Percentiles rank a stretch among this genome's conserved stretches.
Conservation (phyloP, 768 basidiomycete species). For the Collybiopsis confluens region DNA sequence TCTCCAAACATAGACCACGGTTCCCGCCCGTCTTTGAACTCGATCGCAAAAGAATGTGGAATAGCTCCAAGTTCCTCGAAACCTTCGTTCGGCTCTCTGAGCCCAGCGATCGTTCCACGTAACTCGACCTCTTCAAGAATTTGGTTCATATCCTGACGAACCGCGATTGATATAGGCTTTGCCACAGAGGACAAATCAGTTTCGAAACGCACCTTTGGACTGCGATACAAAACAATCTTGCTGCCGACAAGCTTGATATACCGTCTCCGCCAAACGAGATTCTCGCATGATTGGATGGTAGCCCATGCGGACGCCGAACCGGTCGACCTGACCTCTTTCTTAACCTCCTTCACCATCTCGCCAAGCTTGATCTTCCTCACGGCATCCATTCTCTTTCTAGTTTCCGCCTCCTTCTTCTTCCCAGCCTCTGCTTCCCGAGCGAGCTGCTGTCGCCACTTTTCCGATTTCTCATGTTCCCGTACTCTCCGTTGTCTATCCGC, state of each 20-base stretch:
- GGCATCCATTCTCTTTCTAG: slow-evolving; percentile 33
- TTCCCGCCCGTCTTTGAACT: slow-evolving; percentile 45
- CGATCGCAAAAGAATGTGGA: slow-evolving; percentile 61
- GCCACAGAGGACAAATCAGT: background rate
- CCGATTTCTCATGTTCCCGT: slow-evolving; percentile 46
- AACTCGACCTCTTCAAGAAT: slow-evolving; percentile 42
- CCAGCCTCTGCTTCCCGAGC: slow-evolving; percentile 39
- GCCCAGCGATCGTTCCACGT: slow-evolving; percentile 37
- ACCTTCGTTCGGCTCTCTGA: slow-evolving; percentile 64
- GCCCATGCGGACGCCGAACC: slow-evolving; percentile 51
- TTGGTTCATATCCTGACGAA: slow-evolving; percentile 33
- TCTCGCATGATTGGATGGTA: slow-evolving; percentile 52
- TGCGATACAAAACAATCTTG: slow-evolving; percentile 45
- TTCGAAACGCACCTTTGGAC: slow-evolving; percentile 40
- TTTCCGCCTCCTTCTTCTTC: slow-evolving; percentile 39
- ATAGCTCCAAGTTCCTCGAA: slow-evolving; percentile 66
- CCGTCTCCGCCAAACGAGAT: slow-evolving; percentile 59
- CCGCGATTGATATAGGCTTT: slow-evolving; percentile 3
- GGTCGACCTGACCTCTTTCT: slow-evolving; percentile 29
- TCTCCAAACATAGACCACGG: slow-evolving; percentile 60
- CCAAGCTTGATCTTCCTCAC: slow-evolving; percentile 45
- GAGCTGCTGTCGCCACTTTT: slow-evolving; percentile 50
- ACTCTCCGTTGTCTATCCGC: slow-evolving; percentile 43
- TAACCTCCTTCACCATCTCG: slow-evolving; percentile 39
- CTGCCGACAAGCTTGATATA: slow-evolving; percentile 53